Conservation (phyloP, 371 early-diverging fungal genomes). For the Apophysomyces variabilis region DNA sequence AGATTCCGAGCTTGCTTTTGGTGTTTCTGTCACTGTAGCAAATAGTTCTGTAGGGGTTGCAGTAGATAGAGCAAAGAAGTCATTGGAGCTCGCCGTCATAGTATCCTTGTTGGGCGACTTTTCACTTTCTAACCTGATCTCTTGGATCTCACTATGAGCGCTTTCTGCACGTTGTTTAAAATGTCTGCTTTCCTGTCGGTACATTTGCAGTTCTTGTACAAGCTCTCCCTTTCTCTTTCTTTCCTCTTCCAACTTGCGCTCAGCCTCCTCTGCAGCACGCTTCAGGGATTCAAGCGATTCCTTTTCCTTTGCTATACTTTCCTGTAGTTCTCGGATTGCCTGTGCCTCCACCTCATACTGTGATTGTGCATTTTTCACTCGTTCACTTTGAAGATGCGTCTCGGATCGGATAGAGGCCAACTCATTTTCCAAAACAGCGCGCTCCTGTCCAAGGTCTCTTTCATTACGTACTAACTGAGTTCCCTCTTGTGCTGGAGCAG, state of each 20-base stretch:
- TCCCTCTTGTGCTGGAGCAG: not conserved
- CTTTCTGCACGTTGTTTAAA: conserved; percentile 36
- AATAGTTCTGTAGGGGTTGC: conserved; percentile 28
- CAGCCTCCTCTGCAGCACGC: conserved; percentile 41
- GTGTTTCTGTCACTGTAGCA: conserved; percentile 20
- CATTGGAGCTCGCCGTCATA: conserved; percentile 13
- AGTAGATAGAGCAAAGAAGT: conserved; percentile 31
- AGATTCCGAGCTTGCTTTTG: conserved; percentile 15
- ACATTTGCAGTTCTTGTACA: conserved; percentile 34
- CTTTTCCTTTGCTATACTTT: conserved; percentile 36
- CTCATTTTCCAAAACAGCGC: conserved; percentile 22
- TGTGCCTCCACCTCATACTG: conserved; percentile 30
- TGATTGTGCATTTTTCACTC: conserved; percentile 24
- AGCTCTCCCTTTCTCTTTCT: conserved; percentile 38
- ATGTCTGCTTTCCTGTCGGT: conserved; percentile 41
- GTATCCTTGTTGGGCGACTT: conserved; percentile 7
- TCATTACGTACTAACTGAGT: not conserved
- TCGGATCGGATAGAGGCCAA: conserved; percentile 23
- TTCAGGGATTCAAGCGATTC: conserved; percentile 32
- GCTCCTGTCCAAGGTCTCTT: conserved; percentile 4
- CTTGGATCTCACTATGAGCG: conserved; percentile 31
- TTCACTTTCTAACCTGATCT: conserved; percentile 24
- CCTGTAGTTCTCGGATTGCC: conserved; percentile 32
- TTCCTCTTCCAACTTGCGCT: conserved; percentile 32
- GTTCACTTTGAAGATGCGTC: conserved; percentile 26